Base-by-base conservation (phyloP, 179 eudicot genomes). In the Monotropa hypopitys region DNA sequence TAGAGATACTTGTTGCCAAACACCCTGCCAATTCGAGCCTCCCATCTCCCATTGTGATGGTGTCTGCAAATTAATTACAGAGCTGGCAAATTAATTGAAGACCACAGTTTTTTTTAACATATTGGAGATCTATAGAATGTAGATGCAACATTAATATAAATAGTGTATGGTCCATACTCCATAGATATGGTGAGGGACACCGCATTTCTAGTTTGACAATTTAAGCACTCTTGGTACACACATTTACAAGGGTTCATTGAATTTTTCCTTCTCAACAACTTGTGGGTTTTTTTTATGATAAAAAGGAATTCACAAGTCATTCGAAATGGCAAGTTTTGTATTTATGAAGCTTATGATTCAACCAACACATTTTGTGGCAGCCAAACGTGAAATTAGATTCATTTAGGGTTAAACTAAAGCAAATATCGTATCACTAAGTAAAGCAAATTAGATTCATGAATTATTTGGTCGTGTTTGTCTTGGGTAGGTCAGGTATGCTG, bases 11-110 rank as follows among this genome's bases (percentile, higher is more conserved):
- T 87, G 83, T 82, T 85, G 80, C 90, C 90, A 68, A 84, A 85
- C 38, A 87, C 90, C 62, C 88, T 80, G 7, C 90, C 90, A 65
- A 87, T 87, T 3, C 90, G 83, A 74, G 90, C 90, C 84, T 87
- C 90, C 90, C 90, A 87, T 85, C 92, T 83, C 75, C 92, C 92
- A 75, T 89, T 89, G 75, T 89, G 90, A 68, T 89, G 92, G 72
- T 89, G 92, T 68, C 92, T 89, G 72, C 35, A 15, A 47, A 57
- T 53, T 43, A 12, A 46, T 61, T 11, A 9, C 2, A 42, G 26
- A 7, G 51, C 69, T 21, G 72, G 53, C 32, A 51, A 32, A 63
- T 59, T 28, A 38, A 47, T n/a, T 20, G 1, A 59, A 30, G 5
- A 23, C 11, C 33, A 40, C 38, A 42, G 0, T 38, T 38, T n/a